A percentile compares a stretch with the other conserved stretches of the same genome.
Conservation (phyloP, 192 early-diverging fungal genomes). For the Gaertneriomyces sp. region DNA sequence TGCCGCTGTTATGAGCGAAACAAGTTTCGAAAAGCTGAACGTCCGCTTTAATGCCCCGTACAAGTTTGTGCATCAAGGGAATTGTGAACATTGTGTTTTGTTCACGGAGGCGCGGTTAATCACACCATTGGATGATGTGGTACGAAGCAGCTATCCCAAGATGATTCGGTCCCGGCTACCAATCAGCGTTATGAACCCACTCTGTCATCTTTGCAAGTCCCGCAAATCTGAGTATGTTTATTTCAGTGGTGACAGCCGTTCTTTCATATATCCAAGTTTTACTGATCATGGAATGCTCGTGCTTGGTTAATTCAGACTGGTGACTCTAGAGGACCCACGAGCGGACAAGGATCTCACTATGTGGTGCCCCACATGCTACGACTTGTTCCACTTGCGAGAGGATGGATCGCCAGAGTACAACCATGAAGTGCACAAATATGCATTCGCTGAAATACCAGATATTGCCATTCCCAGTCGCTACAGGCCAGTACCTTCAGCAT, state of each 20-base stretch:
- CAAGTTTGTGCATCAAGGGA: constrained; percentile 71
- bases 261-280: background rate
- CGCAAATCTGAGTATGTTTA: constrained; percentile 17
- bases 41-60: constrained; percentile 66
- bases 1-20: constrained; percentile 45
- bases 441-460: background rate
- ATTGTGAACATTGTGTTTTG: constrained; percentile 72
- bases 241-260: background rate
- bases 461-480: too few relatives aligned
- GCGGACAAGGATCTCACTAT: constrained; percentile 65
- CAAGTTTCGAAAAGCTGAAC: constrained; percentile 58
- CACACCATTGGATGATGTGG: constrained; percentile 27
- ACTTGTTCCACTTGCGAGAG: constrained; percentile 63
- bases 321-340: constrained; percentile 67
- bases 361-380: constrained; percentile 71
- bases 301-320: constrained; percentile 37
- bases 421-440: constrained; percentile 6
- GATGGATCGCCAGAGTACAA: constrained; percentile 27
- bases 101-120: constrained; percentile 61
- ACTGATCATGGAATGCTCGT: background rate
- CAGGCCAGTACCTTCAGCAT: too few relatives aligned
- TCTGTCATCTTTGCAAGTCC: constrained; percentile 4
- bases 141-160: background rate
- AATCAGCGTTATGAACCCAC: background rate
- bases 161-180: background rate